A percentile compares a stretch with the other conserved stretches of the same genome.
phyloP scores from a whole-genome alignment of 139 green algal genomes.

The Dunaliella primolecta region DNA sequence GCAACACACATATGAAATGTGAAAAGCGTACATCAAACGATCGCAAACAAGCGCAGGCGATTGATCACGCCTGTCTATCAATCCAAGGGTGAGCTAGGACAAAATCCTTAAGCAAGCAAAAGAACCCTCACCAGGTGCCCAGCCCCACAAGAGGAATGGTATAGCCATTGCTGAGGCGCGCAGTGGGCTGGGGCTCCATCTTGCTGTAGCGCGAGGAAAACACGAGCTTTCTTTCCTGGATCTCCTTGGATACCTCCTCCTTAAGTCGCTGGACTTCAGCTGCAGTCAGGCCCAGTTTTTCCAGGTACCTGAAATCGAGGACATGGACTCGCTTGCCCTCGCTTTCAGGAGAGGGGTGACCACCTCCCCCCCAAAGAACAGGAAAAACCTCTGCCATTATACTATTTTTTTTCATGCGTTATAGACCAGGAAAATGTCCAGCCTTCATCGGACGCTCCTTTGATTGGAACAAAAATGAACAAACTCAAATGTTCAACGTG shows the following conservation, averaged over 20 bases:
- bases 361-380: too few relatives aligned
- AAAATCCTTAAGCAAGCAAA: not conserved
- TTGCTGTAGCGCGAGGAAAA: not conserved
- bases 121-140: slow-evolving; percentile 50
- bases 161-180: slow-evolving; percentile 37
- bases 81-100: not conserved
- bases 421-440: too few relatives aligned
- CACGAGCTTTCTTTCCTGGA: too few relatives aligned
- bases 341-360: too few relatives aligned
- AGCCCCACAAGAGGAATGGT: slow-evolving; percentile 61
- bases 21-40: too few relatives aligned
- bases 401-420: too few relatives aligned
- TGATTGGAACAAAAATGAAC: too few relatives aligned
- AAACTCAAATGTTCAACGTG: too few relatives aligned
- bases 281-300: not conserved
- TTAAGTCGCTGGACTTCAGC: not conserved
- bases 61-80: not conserved
- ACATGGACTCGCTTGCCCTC: too few relatives aligned
- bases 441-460: too few relatives aligned
- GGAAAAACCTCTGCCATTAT: too few relatives aligned
- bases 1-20: not conserved
- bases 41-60: not conserved
- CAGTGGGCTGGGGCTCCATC: slow-evolving; percentile 4
- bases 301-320: not conserved
- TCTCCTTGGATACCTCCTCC: not conserved